Base-by-base conservation (phyloP, 2,329 filamentous ascomycete species). In the Apiospora kogelbergensis region DNA sequence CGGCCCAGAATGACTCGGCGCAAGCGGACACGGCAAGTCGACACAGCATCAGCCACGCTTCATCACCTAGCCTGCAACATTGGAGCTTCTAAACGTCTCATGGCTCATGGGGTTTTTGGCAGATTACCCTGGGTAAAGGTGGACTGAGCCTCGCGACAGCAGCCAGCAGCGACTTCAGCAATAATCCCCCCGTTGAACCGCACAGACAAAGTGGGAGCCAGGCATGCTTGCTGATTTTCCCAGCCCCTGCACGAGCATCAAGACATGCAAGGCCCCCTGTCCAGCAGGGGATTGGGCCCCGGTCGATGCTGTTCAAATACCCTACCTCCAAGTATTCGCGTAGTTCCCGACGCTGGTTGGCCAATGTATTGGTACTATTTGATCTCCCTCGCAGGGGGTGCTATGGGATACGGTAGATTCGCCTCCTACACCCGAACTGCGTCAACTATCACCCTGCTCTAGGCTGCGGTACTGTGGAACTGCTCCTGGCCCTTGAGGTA, bases 61-160 rank as follows among this genome's bases (percentile, higher is more conserved):
- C 24, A 20, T 57, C 33, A 30, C 48, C 48, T 33, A n/a, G 48
- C 53, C n/a, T 60, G 53, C 30, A 37, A 60, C 53, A 17, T 60
- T n/a, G 42, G 20, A 6, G 20, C 5, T 45, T 45, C 17, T 45
- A 45, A 45, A 45, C 42, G 53, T 60, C 53, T 60, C 53, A 60
- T 60, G 26, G 26, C 3, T 37, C 53, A 60, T 37, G 30, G 53
- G 17, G 53, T 24, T 53, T 60, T 37, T 60, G 53, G 53, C 53
- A 60, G 26, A 60, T 60, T 60, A 60, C n/a, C 53, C 30, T 60
- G 53, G 30, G 53, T 60, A 60, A 60, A 60, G 30, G 53, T 60
- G 53, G 30, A 37, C 53, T 60, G 30, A 60, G 53, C 53, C 53
- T 60, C 10, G 53, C 53, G 53, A 30, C 30, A 60, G 20, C 53